These are phyloP conservation scores for Triticum dicoccoides DNA, from an alignment of 176 grass and related monocot species.

Conservation along the genomic window DNA sequence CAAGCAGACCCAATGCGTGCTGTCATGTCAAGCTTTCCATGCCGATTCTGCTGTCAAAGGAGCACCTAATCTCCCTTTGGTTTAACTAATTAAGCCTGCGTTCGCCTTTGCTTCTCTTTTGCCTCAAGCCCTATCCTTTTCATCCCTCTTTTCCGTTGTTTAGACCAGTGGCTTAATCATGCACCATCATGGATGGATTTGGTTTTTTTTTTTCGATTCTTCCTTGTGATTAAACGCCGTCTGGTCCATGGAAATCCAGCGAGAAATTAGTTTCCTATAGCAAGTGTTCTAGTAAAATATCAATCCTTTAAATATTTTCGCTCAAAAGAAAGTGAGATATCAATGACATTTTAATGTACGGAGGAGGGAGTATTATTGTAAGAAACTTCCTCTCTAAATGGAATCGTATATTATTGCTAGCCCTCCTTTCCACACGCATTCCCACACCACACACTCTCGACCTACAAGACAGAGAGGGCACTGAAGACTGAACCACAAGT, in stretches of 20 bases:
- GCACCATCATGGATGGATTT: slow-evolving; percentile 32
- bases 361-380: background rate
- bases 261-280: too few relatives aligned
- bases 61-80: slow-evolving; percentile 25
- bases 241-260: background rate
- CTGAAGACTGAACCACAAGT: background rate
- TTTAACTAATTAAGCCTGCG: slow-evolving; percentile 25
- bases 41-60: slow-evolving; percentile 38
- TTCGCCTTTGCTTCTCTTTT: slow-evolving; percentile 46
- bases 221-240: slow-evolving; percentile 15
- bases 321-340: slow-evolving; percentile 30
- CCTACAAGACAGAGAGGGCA: slow-evolving; percentile 15
- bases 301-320: background rate
- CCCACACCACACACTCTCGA: slow-evolving; percentile 4
- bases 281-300: too few relatives aligned
- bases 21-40: slow-evolving; percentile 58
- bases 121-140: slow-evolving; percentile 37
- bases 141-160: slow-evolving; percentile 36
- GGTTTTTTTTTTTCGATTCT: background rate
- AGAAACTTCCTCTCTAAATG: slow-evolving; percentile 2
- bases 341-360: background rate
- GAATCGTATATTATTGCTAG: background rate
- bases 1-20: background rate
- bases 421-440: background rate
- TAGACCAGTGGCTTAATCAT: slow-evolving; percentile 45